These are phyloP conservation scores for Fusarium globosum DNA, from an alignment of 2,329 filamentous ascomycete species.

Conservation along the genomic window DNA sequence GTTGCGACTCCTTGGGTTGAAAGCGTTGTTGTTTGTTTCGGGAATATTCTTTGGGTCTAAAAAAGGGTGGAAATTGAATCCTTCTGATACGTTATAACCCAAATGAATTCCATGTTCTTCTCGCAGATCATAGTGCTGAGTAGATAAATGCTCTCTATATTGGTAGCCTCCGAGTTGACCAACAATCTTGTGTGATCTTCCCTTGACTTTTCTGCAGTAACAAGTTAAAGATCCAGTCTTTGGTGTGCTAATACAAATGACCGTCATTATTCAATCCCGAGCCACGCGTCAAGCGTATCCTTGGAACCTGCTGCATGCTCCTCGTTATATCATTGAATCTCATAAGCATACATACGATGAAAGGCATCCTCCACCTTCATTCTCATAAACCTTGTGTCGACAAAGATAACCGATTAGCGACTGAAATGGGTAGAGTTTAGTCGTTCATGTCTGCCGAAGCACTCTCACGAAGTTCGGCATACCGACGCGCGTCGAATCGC, in stretches of 20 bases:
- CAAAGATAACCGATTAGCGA: neutral
- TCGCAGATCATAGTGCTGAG: neutral
- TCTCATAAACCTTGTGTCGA: neutral
- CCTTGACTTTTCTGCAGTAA: neutral
- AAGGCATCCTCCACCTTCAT: neutral
- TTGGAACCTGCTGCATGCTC: neutral
- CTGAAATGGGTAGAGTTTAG: neutral
- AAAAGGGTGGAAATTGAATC: slow-evolving; percentile 3
- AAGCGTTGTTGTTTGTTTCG: slow-evolving; percentile 26
- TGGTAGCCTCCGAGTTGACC: slow-evolving; percentile 17
- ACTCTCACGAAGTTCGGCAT: slow-evolving; percentile 63
- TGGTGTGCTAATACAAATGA: neutral
- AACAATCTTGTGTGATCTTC: neutral
- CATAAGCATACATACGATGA: slow-evolving; percentile 19
- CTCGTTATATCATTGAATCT: slow-evolving; percentile 36
- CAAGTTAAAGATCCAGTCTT: slow-evolving; percentile 32
- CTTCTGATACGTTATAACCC: neutral
- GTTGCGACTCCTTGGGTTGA: slow-evolving; percentile 5
- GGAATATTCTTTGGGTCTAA: neutral
- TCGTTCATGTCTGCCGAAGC: slow-evolving; percentile 61
- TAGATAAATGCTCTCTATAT: slow-evolving; percentile 19
- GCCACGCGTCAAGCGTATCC: slow-evolving; percentile 6
- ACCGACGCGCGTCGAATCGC: slow-evolving; percentile 64
- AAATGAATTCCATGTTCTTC: slow-evolving; percentile 7
- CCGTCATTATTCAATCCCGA: slow-evolving; percentile 1